Percentiles rank a stretch among this genome's conserved stretches.
phyloP scores from a whole-genome alignment of 306 rosid genomes.

The Macrotyloma uniflorum region DNA sequence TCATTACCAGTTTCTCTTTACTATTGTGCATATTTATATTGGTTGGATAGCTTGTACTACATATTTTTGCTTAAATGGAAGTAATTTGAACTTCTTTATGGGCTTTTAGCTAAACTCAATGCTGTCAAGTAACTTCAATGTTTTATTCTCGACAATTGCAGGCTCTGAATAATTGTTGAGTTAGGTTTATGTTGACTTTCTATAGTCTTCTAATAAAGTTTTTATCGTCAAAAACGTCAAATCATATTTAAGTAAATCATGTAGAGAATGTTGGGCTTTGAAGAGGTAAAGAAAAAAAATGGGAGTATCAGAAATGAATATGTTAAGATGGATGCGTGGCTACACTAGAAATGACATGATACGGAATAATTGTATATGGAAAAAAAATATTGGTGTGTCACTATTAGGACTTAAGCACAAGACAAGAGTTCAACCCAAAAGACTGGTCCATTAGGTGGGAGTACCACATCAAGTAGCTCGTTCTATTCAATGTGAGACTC shows the following conservation, averaged over 20 bases:
- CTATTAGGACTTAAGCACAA: not conserved
- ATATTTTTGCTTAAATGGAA: not conserved
- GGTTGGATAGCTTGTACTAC: constrained; percentile 18
- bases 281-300: not conserved
- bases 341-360: not conserved
- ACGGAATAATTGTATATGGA: not conserved
- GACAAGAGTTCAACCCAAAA: no score
- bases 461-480: no score
- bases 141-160: not conserved
- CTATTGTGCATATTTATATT: constrained; percentile 23
- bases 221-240: not conserved
- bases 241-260: not conserved
- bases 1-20: constrained; percentile 8
- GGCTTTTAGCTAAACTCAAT: not conserved
- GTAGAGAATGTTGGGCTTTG: not conserved
- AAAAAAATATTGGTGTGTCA: not conserved
- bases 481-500: no score
- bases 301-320: not conserved
- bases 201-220: not conserved
- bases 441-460: no score
- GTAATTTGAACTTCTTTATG: not conserved
- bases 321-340: not conserved
- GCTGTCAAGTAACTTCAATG: not conserved
- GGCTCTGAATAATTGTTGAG: not conserved
- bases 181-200: constrained; percentile 14